Conservation (phyloP, 2,329 filamentous ascomycete species). For the Fusarium duplospermum region DNA sequence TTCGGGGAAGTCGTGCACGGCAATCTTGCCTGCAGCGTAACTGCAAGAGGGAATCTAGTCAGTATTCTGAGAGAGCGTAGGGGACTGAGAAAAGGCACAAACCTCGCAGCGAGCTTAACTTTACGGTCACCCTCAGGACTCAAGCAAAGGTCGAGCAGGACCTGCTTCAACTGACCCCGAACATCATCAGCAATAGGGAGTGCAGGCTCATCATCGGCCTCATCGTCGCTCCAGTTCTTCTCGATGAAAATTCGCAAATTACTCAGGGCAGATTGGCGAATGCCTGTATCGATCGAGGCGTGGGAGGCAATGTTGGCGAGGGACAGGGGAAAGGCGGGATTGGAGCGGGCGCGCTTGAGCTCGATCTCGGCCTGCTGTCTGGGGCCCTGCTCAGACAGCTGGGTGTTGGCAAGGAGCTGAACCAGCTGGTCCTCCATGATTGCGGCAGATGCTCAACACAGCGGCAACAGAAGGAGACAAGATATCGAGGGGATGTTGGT, state of each 20-base stretch:
- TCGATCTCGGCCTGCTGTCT: constrained; percentile 90
- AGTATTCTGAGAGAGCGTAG: not conserved
- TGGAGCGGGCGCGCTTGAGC: constrained; percentile 76
- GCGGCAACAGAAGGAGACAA: constrained; percentile 15
- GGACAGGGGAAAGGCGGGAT: constrained; percentile 79
- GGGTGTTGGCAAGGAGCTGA: constrained; percentile 87
- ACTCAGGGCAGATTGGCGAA: constrained; percentile 86
- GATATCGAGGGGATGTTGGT: constrained; percentile 11
- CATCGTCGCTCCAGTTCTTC: constrained; percentile 82
- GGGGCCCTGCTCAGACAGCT: constrained; percentile 78
- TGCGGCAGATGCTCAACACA: constrained; percentile 28
- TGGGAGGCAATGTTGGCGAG: constrained; percentile 86
- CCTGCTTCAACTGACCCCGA: constrained; percentile 78
- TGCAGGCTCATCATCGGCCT: constrained; percentile 72
- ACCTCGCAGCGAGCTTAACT: constrained; percentile 89
- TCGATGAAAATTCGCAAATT: constrained; percentile 86
- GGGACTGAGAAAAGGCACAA: constrained; percentile 43
- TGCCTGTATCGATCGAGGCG: constrained; percentile 75
- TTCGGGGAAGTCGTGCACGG: constrained; percentile 91
- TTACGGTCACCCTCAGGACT: constrained; percentile 81
- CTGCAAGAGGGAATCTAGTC: constrained; percentile 49
- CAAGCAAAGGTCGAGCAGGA: constrained; percentile 81
- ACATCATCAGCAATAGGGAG: constrained; percentile 78
- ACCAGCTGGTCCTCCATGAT: constrained; percentile 93
- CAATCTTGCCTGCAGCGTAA: constrained; percentile 90